Evolutionary conservation across 208 protist genomes (phyloP), one percentile per base, ranked within the genome.

Genomic region (Phytomonas serpens): DNA sequence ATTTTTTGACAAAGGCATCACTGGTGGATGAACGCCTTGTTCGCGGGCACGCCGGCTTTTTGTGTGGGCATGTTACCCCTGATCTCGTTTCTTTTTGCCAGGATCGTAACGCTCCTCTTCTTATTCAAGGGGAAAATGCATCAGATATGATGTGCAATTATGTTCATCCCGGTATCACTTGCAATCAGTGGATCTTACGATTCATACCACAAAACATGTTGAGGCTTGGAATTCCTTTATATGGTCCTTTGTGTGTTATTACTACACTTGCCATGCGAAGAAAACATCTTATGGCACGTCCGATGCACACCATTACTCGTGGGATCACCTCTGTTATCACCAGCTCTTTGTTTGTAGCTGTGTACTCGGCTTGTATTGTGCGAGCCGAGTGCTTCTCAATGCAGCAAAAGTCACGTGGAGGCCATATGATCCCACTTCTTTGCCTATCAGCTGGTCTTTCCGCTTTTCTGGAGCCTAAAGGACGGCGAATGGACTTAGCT

Each of bases 381-480:
- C 84, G 88, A 31, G 74, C 81, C 34, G 69, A 75, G 42, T 94
- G 91, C 80, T 83, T 89, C 78, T 65, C 75, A 30, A 77, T 86
- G 31, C 85, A 88, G 47, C 79, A 79, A 66, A 84, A 85, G 64
- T 77, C 82, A 73, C 74, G 78, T 63, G 77, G 83, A 63, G 84
- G 82, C 27, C 67, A 85, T 57, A 75, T 71, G 36, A 81, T 83
- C 57, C 78, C 85, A 2, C 66, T 84, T 33, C 61, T 81, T 36
- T 84, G 85, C 64, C 87, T 76, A 42, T 65, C 85, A 33, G 80
- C 84, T 23, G 88, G 91, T 6, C 76, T 94, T 30, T 69, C 86
- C 23, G 86, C 87, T 40, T 75, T 96, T 70, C 76, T 96, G 64
- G 88, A 96, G 75, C 88, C 88, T 11, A 93, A 94, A 71, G 78